These are phyloP conservation scores for Neolentinus lepideus DNA, from an alignment of 1,284 basidiomycete species.

Conservation along the genomic window DNA sequence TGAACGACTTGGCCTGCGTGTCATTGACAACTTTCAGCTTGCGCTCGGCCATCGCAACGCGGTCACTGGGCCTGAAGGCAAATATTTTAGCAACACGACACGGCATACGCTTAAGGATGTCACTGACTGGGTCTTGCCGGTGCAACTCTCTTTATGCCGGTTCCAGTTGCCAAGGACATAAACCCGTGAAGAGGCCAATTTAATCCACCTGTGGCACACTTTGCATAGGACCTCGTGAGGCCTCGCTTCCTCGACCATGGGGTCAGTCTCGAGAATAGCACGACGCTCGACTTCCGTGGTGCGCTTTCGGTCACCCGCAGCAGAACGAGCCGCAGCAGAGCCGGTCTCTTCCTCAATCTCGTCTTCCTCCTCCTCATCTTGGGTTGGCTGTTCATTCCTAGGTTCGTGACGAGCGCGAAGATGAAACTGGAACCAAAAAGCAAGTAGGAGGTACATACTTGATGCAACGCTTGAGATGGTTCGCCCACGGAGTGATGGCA, in stretches of 20 bases:
- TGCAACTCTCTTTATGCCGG: constrained; percentile 38
- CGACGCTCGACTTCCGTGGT: constrained; percentile 39
- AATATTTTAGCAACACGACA: not conserved
- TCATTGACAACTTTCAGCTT: constrained; percentile 56
- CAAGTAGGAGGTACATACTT: constrained; percentile 1
- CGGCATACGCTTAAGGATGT: not conserved
- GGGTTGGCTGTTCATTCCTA: constrained; percentile 4
- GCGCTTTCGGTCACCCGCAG: constrained; percentile 10
- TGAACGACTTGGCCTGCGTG: constrained; percentile 41
- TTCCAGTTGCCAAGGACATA: constrained; percentile 49
- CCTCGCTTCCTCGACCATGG: constrained; percentile 38
- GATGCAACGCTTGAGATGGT: constrained; percentile 40
- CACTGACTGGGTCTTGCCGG: constrained; percentile 27
- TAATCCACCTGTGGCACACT: constrained; percentile 55
- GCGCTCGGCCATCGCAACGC: constrained; percentile 51
- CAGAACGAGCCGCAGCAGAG: constrained; percentile 16
- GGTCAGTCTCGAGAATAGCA: constrained; percentile 43
- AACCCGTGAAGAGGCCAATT: constrained; percentile 28
- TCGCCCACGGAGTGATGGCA: constrained; percentile 50
- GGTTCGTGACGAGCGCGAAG: not conserved
- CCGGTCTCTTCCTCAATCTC: constrained; percentile 19
- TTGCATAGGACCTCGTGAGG: constrained; percentile 47
- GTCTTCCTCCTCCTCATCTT: constrained; percentile 3
- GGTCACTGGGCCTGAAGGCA: constrained; percentile 37
- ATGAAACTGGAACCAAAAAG: constrained; percentile 11